Percentiles rank a stretch among this genome's conserved stretches.
Evolutionary conservation across 148 eudicot genomes (phyloP).

Genomic region (Cornus suecica): DNA sequence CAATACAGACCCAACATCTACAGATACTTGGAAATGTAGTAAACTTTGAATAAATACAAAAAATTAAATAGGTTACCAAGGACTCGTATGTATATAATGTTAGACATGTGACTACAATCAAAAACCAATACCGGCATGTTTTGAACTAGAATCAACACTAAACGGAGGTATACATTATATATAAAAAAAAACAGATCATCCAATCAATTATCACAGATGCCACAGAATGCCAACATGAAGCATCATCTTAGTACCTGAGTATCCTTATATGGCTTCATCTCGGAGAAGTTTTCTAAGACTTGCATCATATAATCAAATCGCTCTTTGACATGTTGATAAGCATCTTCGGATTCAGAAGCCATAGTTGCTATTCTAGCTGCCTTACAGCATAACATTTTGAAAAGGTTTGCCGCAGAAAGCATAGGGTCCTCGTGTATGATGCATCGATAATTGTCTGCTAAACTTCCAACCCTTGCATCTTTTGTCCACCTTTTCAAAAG

Average conservation of each 20-base stretch:
- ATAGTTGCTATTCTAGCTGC: neutral
- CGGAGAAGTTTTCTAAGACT: neutral
- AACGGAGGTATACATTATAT: neutral
- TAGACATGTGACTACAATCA: neutral
- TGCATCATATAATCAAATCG: neutral
- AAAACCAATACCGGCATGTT: neutral
- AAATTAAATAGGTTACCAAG: neutral
- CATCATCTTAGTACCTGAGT: neutral
- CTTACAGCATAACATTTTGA: neutral
- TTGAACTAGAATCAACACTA: neutral
- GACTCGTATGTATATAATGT: neutral
- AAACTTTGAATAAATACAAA: neutral
- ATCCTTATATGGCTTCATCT: neutral
- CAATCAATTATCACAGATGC: neutral
- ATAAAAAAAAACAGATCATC: neutral
- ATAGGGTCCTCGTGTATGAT: neutral
- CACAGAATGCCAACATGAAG: neutral
- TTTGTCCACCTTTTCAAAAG: constrained; percentile 4
- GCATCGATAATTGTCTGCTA: neutral
- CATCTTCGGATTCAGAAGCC: constrained; percentile 3
- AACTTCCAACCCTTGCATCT: constrained; percentile 6
- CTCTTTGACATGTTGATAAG: neutral
- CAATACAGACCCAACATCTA: neutral
- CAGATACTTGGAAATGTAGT: neutral
- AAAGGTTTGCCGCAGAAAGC: neutral